Percentiles rank a stretch among this genome's conserved stretches.
These are phyloP conservation scores for Aspergillus luchuensis DNA, from an alignment of 2,329 filamentous ascomycete species.

Conservation along the genomic window DNA sequence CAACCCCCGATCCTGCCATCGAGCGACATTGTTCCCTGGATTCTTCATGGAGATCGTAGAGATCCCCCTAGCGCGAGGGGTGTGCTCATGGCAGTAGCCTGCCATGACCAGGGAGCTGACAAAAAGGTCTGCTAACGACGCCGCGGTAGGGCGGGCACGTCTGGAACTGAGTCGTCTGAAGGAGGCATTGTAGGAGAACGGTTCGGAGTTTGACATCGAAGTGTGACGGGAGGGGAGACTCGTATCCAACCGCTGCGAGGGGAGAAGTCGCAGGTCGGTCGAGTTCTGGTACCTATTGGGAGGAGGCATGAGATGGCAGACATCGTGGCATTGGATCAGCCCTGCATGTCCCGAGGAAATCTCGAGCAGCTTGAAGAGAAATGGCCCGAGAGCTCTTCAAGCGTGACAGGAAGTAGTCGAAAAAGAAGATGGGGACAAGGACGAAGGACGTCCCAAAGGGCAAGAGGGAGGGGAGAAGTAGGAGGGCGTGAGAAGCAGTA, in stretches of 20 bases:
- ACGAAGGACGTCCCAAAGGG: background rate
- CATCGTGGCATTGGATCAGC: slow-evolving; percentile 57
- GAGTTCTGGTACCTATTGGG: slow-evolving; percentile 58
- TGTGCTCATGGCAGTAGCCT: slow-evolving; percentile 54
- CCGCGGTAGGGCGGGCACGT: slow-evolving; percentile 32
- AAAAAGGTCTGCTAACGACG: slow-evolving; percentile 54
- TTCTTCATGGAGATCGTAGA: slow-evolving; percentile 26
- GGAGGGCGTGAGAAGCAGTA: background rate
- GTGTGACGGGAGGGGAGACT: slow-evolving; percentile 23
- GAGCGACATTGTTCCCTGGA: slow-evolving; percentile 22
- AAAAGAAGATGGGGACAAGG: slow-evolving; percentile 2
- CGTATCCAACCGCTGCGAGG: slow-evolving; percentile 45
- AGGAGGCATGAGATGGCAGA: slow-evolving; percentile 65
- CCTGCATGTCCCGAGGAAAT: slow-evolving; percentile 34
- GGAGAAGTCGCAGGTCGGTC: slow-evolving; percentile 50
- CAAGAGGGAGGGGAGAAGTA: slow-evolving; percentile 1
- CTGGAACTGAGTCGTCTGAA: slow-evolving; percentile 32
- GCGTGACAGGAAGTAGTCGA: background rate
- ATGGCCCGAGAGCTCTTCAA: slow-evolving; percentile 18
- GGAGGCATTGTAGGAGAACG: slow-evolving; percentile 28
- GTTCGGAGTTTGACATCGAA: slow-evolving; percentile 35
- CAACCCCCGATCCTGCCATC: slow-evolving; percentile 22
- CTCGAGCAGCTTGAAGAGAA: slow-evolving; percentile 23
- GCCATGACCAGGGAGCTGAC: slow-evolving; percentile 57
- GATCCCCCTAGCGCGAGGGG: slow-evolving; percentile 35